Evolutionary conservation across 2,329 filamentous ascomycete genomes (phyloP).

Genomic region (Pyrenophora graminea): DNA sequence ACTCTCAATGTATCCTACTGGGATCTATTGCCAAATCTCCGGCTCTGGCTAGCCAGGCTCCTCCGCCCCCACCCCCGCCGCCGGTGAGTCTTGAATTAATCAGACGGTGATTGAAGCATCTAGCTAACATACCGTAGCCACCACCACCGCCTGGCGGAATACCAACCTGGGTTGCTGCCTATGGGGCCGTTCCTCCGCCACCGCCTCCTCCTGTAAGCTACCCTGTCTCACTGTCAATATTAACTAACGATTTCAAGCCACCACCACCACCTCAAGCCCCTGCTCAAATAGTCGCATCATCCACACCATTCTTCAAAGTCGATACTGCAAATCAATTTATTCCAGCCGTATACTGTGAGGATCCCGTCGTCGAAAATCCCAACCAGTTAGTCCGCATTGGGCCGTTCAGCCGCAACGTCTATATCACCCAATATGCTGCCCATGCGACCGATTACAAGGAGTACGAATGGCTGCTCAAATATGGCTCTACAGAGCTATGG

Average conservation of each 20-base stretch:
- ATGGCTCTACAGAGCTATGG: constrained; percentile 34
- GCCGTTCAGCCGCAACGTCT: constrained; percentile 33
- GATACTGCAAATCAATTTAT: constrained; percentile 25
- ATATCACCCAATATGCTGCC: constrained; percentile 28
- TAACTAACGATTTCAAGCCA: neutral
- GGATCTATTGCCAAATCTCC: too few relatives aligned
- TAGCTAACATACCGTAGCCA: neutral
- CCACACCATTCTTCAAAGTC: constrained; percentile 9
- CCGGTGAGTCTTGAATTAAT: neutral
- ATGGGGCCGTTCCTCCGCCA: neutral
- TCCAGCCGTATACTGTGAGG: constrained; percentile 25
- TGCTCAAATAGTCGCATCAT: neutral
- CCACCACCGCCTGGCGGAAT: neutral
- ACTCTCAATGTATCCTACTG: neutral
- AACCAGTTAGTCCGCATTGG: constrained; percentile 25
- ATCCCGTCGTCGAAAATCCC: constrained; percentile 15
- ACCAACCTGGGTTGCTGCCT: neutral
- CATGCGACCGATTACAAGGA: constrained; percentile 34
- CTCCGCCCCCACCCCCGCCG: neutral
- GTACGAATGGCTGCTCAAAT: constrained; percentile 34
- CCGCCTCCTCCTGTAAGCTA: constrained; percentile 2
- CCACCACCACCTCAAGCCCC: constrained; percentile 16
- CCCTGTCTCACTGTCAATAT: neutral
- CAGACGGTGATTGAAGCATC: too few relatives aligned
- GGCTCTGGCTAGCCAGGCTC: too few relatives aligned